Base-by-base conservation (phyloP, 371 early-diverging fungal species). In the Mycotypha africana region DNA sequence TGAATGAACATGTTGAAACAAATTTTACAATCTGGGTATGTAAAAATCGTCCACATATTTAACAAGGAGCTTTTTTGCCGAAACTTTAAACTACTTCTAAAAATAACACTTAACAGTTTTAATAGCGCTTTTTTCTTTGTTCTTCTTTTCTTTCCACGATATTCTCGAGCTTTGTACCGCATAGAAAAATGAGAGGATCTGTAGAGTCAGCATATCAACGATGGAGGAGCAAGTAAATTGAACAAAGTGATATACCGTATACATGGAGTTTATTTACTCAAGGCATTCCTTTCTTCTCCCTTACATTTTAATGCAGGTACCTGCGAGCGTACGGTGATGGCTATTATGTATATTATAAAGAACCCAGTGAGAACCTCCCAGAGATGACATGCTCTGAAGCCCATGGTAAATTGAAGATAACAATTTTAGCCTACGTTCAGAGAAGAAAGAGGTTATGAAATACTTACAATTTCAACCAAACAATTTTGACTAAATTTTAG, bases 331-430 rank as follows among this genome's bases (percentile, higher is more conserved):
- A 70, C 47, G 58, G 55, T 10, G 71, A 68, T 40, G 69, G 69
- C 2, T 50, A 46, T 22, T 75, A 70, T 40, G 46, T 75, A 21
- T 75, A 66, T 45, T 75, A 75, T 42, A 75, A 75, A 41, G 75
- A 70, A 36, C 58, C 45, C 8, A 68, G 47, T 14, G 75, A 75
- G 26, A 53, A 56, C 2, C 28, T 57, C 1, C 38, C 52, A 17
- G 75, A 67, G 38, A 62, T 68, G 62, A 75, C 75, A 14, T 70
- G 71, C 32, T 68, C 69, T 3, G 75, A 75, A 53, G 75, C 75
- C 12, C 75, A 75, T 51, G 75, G 75, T 75, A 56, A 49, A 40
- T 16, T 7, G 16, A 24, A 28, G 5, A 28, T 28, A 8, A 28
- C 28, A 28, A 28, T 8, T 21, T 34, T 34, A 2, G 11, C 16